These are phyloP conservation scores for Colletotrichum scovillei DNA, from an alignment of 2,329 filamentous ascomycete species.

Conservation along the genomic window DNA sequence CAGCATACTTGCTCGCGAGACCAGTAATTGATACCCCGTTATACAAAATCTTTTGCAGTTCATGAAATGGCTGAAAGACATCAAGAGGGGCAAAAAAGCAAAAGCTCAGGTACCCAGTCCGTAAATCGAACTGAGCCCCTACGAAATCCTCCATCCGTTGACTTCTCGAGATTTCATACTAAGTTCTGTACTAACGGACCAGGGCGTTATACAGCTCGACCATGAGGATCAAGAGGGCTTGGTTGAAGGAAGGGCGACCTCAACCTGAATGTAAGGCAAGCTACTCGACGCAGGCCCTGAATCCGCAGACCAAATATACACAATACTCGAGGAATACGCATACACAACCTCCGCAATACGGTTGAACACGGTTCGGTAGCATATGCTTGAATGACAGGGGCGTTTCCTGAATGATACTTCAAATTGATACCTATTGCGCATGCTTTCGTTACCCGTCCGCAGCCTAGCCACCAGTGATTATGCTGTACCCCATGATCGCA, in stretches of 20 bases:
- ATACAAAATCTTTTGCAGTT: neutral
- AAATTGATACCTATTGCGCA: slow-evolving; percentile 10
- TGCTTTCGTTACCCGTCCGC: neutral
- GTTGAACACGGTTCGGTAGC: neutral
- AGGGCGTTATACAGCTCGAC: too few species aligned
- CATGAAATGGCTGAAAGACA: too few species aligned
- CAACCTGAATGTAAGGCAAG: too few species aligned
- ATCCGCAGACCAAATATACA: neutral
- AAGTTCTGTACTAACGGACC: too few species aligned
- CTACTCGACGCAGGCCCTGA: too few species aligned
- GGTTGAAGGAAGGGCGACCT: too few species aligned
- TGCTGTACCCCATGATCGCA: neutral
- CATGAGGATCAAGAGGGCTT: too few species aligned
- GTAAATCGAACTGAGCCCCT: too few species aligned
- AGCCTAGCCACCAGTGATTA: slow-evolving; percentile 9
- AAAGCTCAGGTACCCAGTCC: too few species aligned
- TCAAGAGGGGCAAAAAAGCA: too few species aligned
- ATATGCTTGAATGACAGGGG: neutral
- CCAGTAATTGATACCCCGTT: neutral
- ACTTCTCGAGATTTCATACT: too few species aligned
- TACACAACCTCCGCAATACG: neutral
- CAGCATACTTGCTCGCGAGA: neutral
- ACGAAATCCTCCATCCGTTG: too few species aligned
- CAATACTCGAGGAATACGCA: neutral
- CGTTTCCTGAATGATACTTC: neutral